Evolutionary conservation across 1,139 yeast species (phyloP).

Genomic region (Sugiyamaella pinicola): DNA sequence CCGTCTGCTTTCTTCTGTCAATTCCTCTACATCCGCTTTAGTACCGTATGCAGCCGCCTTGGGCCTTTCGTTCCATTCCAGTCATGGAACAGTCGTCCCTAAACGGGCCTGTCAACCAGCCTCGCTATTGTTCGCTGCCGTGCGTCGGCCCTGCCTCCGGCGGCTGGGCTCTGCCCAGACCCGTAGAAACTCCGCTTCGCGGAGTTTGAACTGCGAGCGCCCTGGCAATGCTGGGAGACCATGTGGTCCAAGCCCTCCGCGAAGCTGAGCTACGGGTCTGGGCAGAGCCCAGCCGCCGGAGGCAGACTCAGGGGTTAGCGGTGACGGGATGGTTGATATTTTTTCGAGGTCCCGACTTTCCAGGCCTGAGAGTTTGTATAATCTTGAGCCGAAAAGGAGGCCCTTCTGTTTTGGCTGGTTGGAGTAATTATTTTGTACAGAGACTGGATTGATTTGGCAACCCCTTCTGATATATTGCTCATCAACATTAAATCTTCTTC

Average conservation of each 20-base stretch:
- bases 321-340: no score
- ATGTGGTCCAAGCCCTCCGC: not conserved
- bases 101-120: slow-evolving; percentile 11
- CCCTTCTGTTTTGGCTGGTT: not conserved
- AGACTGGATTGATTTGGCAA: slow-evolving; percentile 6
- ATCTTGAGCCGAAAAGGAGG: not conserved
- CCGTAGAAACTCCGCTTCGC: not conserved
- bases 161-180: slow-evolving; percentile 6
- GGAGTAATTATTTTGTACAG: slow-evolving; percentile 9
- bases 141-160: slow-evolving; percentile 5
- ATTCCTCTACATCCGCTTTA: not conserved
- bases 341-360: slow-evolving; percentile 7
- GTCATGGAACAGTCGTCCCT: slow-evolving; percentile 8
- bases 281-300: not conserved
- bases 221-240: not conserved
- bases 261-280: not conserved
- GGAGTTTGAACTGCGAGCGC: no score
- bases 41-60: not conserved
- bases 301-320: not conserved
- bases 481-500: slow-evolving; percentile 7
- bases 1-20: not conserved
- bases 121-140: slow-evolving; percentile 4
- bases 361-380: not conserved
- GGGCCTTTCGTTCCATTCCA: slow-evolving; percentile 12
- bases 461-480: slow-evolving; percentile 10